Conservation (phyloP, 108 stramenopile species). For the Fistulifera pelliculosa region DNA sequence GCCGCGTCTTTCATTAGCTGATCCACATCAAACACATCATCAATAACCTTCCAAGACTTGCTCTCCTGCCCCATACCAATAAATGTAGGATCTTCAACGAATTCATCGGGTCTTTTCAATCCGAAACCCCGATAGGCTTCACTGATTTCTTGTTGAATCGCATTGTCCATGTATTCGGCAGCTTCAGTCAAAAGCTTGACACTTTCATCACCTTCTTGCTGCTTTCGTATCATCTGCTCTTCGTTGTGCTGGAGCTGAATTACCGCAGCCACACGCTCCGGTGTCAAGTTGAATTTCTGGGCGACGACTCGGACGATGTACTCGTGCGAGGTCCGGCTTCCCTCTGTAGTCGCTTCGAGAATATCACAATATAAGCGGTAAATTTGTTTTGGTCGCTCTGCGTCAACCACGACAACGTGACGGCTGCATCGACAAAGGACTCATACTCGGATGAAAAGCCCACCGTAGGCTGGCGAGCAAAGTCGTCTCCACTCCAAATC, state of each 20-base stretch:
- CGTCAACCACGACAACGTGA: conserved; percentile 59
- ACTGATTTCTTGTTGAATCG: conserved; percentile 27
- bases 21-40: conserved; percentile 69
- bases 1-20: conserved; percentile 34
- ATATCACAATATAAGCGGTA: conserved; percentile 57
- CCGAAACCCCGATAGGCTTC: conserved; percentile 31
- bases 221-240: conserved; percentile 28
- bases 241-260: conserved; percentile 76
- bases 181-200: conserved; percentile 18
- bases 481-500: neutral
- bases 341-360: conserved; percentile 30
- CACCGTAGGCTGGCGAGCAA: conserved; percentile 24
- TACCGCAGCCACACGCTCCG: conserved; percentile 58
- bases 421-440: conserved; percentile 59
- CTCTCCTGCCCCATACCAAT: conserved; percentile 40
- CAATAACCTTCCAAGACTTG: conserved; percentile 21
- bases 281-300: conserved; percentile 60
- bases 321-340: conserved; percentile 67
- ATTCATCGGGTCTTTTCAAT: conserved; percentile 16
- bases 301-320: conserved; percentile 67
- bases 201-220: neutral
- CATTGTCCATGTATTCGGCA: conserved; percentile 46
- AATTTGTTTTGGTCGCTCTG: conserved; percentile 39
- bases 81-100: conserved; percentile 66
- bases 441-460: conserved; percentile 61